Percentiles rank a stretch among this genome's conserved stretches.
Evolutionary conservation across 768 basidiomycete species (phyloP).

Genomic region (Termitomyces sp.): DNA sequence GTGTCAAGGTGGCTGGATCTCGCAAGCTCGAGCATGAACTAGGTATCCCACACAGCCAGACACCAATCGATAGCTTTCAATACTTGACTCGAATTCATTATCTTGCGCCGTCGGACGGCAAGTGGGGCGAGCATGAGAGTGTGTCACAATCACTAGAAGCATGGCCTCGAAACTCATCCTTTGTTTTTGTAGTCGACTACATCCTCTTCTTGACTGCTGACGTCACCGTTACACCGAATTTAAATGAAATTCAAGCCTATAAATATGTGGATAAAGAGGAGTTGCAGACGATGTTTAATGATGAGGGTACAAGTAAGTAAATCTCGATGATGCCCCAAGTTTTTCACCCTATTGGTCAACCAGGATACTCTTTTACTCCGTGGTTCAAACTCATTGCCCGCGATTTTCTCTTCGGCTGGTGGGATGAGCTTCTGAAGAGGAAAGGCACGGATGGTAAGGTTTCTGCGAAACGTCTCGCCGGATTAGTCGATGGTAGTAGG

Average conservation of each 20-base stretch:
- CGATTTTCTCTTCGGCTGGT: constrained; percentile 97
- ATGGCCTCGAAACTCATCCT: background rate
- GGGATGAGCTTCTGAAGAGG: constrained; percentile 82
- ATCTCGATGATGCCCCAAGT: background rate
- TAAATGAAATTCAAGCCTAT: constrained; percentile 87
- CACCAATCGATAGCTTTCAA: constrained; percentile 82
- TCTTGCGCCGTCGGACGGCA: constrained; percentile 85
- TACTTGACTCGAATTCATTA: constrained; percentile 98
- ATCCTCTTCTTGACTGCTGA: constrained; percentile 92
- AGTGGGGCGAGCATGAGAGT: constrained; percentile 99
- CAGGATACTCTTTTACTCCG: constrained; percentile 90
- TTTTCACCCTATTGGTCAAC: background rate
- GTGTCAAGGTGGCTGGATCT: constrained; percentile 87
- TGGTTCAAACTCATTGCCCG: constrained; percentile 99
- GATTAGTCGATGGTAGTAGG: constrained; percentile 66
- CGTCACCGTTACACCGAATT: constrained; percentile 77
- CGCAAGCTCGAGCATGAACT: constrained; percentile 96
- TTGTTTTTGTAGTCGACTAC: constrained; percentile 77
- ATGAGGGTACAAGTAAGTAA: constrained; percentile 50
- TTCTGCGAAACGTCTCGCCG: constrained; percentile 58
- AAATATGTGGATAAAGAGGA: constrained; percentile 92
- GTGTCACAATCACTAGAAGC: constrained; percentile 13
- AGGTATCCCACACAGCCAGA: constrained; percentile 79
- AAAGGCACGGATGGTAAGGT: constrained; percentile 54
- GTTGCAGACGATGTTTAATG: constrained; percentile 86